Conservation (phyloP, 2,329 filamentous ascomycete species). For the Fusarium sp. region DNA sequence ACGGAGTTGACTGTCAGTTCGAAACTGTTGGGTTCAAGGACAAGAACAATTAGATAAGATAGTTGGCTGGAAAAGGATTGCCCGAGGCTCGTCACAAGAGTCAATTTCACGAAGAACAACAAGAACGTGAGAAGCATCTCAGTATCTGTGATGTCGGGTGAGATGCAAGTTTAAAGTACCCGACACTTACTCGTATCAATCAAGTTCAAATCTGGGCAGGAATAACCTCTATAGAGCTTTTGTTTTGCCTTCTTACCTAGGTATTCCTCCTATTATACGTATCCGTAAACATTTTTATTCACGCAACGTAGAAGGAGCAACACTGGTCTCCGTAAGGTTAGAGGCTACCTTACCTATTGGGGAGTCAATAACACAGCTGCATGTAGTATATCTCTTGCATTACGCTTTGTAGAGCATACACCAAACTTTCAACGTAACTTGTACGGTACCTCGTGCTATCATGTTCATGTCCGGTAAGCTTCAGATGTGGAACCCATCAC, state of each 20-base stretch:
- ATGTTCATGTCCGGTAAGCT: constrained; percentile 32
- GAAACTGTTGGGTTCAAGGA: background rate
- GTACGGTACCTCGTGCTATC: constrained; percentile 26
- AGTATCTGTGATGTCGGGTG: background rate
- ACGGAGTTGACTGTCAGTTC: background rate
- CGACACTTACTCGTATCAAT: background rate
- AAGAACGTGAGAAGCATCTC: background rate
- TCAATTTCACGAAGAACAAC: background rate
- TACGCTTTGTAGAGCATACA: constrained; percentile 19
- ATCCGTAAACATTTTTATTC: background rate
- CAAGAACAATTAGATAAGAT: background rate
- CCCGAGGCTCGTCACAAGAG: background rate
- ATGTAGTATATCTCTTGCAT: background rate
- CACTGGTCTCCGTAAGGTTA: background rate
- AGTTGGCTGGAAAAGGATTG: background rate
- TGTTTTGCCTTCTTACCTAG: background rate
- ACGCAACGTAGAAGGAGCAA: background rate
- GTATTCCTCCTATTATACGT: background rate
- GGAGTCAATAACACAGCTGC: constrained; percentile 8
- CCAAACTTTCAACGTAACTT: constrained; percentile 15
- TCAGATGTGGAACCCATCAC: constrained; percentile 32
- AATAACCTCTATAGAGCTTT: background rate
- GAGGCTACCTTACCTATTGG: background rate
- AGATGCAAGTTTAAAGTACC: background rate
- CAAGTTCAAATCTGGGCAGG: too few species aligned